Percentiles rank a stretch among this genome's conserved stretches.
Evolutionary conservation across 805 yeast genomes (phyloP).

Genomic region (Jamesozyma jinghongensis): DNA sequence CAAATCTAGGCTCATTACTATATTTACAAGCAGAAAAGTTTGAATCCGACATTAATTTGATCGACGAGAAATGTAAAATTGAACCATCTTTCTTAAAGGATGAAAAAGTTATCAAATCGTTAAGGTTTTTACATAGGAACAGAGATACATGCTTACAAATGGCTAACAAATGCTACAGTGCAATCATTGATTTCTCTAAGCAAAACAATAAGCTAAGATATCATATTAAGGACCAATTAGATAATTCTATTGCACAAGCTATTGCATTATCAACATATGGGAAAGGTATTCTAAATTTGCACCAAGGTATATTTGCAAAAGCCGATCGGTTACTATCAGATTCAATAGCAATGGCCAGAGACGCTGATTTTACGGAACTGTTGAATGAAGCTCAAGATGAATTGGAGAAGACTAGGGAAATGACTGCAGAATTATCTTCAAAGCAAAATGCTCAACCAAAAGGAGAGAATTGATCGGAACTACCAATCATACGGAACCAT

Average conservation of each 20-base stretch:
- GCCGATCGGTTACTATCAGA: constrained; percentile 59
- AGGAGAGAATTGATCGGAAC: too few relatives aligned
- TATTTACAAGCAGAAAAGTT: constrained; percentile 59
- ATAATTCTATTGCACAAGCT: constrained; percentile 46
- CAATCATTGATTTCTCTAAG: constrained; percentile 36
- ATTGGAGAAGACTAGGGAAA: constrained; percentile 35
- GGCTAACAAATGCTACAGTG: constrained; percentile 36
- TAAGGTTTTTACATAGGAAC: constrained; percentile 21
- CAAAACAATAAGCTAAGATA: constrained; percentile 27
- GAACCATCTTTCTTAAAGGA: constrained; percentile 16
- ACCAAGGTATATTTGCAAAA: constrained; percentile 42
- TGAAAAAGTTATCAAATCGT: constrained; percentile 17
- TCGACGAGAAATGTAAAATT: constrained; percentile 22
- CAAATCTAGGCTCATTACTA: constrained; percentile 59
- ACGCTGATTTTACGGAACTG: constrained; percentile 54
- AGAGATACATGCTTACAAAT: constrained; percentile 25
- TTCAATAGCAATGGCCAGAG: constrained; percentile 60
- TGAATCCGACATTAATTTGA: constrained; percentile 38
- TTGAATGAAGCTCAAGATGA: constrained; percentile 59
- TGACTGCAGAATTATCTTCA: constrained; percentile 5
- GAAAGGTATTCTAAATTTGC: constrained; percentile 69
- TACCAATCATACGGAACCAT: too few relatives aligned
- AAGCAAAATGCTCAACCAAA: too few relatives aligned
- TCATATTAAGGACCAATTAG: constrained; percentile 31
- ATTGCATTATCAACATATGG: constrained; percentile 80